Evolutionary conservation across 768 basidiomycete species (phyloP).

Genomic region (Termitomyces sp.): DNA sequence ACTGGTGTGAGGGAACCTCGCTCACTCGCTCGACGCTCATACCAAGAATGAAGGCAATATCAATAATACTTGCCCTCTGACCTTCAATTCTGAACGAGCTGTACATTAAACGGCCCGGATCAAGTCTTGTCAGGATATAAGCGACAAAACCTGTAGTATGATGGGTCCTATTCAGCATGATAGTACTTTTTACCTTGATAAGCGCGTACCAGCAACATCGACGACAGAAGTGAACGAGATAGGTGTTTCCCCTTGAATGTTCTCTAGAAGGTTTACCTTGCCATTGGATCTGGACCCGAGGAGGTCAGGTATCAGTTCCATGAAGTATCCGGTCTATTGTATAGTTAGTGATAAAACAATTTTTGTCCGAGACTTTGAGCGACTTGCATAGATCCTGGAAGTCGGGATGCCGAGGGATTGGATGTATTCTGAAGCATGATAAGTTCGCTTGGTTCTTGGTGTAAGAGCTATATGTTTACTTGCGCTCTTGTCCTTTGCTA

Average conservation of each 20-base stretch:
- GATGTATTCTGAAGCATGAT: constrained; percentile 7
- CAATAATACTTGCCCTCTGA: constrained; percentile 22
- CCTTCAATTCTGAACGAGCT: constrained; percentile 28
- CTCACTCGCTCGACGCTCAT: constrained; percentile 4
- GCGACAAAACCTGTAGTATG: constrained; percentile 5
- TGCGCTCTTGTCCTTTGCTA: constrained; percentile 8
- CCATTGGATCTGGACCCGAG: constrained; percentile 3
- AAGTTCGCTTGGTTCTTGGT: not conserved
- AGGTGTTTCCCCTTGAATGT: not conserved
- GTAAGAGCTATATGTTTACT: not conserved
- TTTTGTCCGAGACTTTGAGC: not conserved
- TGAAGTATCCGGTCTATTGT: constrained; percentile 2
- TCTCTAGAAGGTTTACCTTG: constrained; percentile 6
- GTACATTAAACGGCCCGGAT: constrained; percentile 19
- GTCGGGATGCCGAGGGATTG: constrained; percentile 10
- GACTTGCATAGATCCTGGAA: constrained; percentile 5
- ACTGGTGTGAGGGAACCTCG: constrained; percentile 7
- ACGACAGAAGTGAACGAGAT: constrained; percentile 8
- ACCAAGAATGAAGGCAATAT: constrained; percentile 15
- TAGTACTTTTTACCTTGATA: not conserved
- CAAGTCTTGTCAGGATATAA: constrained; percentile 17
- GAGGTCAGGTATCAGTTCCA: constrained; percentile 7
- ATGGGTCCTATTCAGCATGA: not conserved
- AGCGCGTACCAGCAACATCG: constrained; percentile 3
- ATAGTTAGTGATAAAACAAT: not conserved